Evolutionary conservation across 352 stramenopile species (phyloP), one percentile per base, ranked within the genome.

Genomic region (Phytopythium helicoides): DNA sequence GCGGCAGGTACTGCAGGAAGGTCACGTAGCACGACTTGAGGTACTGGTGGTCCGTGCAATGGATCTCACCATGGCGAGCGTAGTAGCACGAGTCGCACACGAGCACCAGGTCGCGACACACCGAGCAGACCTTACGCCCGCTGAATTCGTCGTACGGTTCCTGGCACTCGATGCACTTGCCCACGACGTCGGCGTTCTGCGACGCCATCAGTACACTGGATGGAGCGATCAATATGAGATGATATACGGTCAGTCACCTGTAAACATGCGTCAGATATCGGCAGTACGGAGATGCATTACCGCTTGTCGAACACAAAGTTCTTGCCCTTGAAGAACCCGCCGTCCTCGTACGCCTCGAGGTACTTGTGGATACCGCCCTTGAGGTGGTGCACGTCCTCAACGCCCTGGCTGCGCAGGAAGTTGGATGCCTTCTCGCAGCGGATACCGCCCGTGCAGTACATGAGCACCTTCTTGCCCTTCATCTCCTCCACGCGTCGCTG

Each of bases 261-360:
- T 9, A 33, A 5, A 10, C 28, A 9, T 9, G 28, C 5, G 28
- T n/a, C 28, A 10, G 5, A 33, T 33, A 5, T 10, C 28, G 9
- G 28, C 9, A 33, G 28, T 33, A 10, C 9, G 28, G 14, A 56
- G 3, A 6, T 10, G 7, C 71, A 67, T n/a, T 47, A 87, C 62
- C 80, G 69, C 69, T 90, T 85, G 63, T 90, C 80, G 52, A 90
- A 88, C 19, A 90, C 75, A 61, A 90, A 90, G 54, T 90, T 89
- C 50, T 86, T 87, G 58, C 80, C 80, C 39, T 74, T 77, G 54
- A 90, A 90, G 47, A 86, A 85, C 18, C 68, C 64, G 39, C 76
- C 69, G 33, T 87, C 73, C 39, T 80, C 35, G 52, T 72, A 86
- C 10, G 82, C 66, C 39, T 87, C 68, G 23, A 85, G 73, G 46